Evolutionary conservation across 2,329 filamentous ascomycete species (phyloP).

Genomic region (Cercospora sesami): DNA sequence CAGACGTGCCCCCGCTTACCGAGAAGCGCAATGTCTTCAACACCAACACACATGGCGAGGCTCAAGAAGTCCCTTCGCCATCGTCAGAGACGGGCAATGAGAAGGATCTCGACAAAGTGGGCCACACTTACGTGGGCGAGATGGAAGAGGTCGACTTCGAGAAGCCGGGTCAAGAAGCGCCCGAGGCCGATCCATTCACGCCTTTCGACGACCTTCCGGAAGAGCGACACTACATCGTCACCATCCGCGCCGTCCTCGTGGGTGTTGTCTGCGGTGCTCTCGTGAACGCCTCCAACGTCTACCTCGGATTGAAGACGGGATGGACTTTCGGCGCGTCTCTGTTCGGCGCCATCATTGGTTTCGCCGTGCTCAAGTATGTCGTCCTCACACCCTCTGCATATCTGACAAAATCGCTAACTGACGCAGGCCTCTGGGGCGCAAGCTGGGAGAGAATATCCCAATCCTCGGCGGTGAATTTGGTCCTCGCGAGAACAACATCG

Average conservation of each 20-base stretch:
- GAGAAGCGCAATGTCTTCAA: constrained; percentile 43
- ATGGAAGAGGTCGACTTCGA: constrained; percentile 33
- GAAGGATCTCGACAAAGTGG: constrained; percentile 35
- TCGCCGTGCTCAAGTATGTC: constrained; percentile 53
- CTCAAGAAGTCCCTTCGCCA: constrained; percentile 6
- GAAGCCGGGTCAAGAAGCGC: constrained; percentile 33
- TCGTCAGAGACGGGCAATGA: constrained; percentile 17
- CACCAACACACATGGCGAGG: constrained; percentile 24
- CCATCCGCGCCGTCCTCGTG: constrained; percentile 56
- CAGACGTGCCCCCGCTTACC: constrained; percentile 36
- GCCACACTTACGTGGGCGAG: constrained; percentile 33
- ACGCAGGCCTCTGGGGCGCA: constrained; percentile 48
- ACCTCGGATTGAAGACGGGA: constrained; percentile 55
- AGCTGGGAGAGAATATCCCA: constrained; percentile 51
- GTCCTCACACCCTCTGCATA: neutral
- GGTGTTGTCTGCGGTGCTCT: constrained; percentile 59
- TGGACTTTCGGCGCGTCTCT: constrained; percentile 46
- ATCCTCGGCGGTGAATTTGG: constrained; percentile 58
- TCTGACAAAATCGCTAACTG: neutral
- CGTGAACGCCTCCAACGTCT: constrained; percentile 64
- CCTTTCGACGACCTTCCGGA: constrained; percentile 47
- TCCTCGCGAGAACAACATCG: constrained; percentile 63
- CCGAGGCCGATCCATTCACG: constrained; percentile 43
- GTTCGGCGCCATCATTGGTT: constrained; percentile 57
- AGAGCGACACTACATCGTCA: constrained; percentile 54